phyloP scores from a whole-genome alignment of 352 stramenopile genomes.

The Phytophthora boehmeriae region DNA sequence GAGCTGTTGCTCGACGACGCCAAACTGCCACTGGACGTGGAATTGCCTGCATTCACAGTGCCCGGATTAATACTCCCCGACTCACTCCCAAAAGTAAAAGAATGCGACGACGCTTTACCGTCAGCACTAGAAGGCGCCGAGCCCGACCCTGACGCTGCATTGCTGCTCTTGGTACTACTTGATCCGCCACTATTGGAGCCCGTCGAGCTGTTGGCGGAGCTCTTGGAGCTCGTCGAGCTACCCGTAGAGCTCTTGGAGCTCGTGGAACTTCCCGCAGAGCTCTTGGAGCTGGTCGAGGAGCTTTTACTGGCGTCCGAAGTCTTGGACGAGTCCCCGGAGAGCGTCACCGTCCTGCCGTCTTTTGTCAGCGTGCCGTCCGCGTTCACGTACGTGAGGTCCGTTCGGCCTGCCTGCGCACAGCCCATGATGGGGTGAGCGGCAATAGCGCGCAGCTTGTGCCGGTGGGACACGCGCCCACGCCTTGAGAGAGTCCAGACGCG shows the following conservation, averaged over 20 bases:
- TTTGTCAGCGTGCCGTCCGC: constrained; percentile 64
- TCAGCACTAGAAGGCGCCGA: constrained; percentile 11
- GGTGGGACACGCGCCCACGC: constrained; percentile 60
- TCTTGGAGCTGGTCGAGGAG: constrained; percentile 7
- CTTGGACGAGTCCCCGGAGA: constrained; percentile 11
- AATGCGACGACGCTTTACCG: constrained; percentile 18
- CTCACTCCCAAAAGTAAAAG: constrained; percentile 2
- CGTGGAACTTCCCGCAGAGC: constrained; percentile 9
- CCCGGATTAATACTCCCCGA: constrained; percentile 19
- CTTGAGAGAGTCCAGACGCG: constrained; percentile 41
- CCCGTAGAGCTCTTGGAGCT: constrained; percentile 10
- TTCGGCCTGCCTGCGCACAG: constrained; percentile 52
- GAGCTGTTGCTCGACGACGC: constrained; percentile 14
- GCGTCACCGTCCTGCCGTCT: constrained; percentile 42
- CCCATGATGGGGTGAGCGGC: constrained; percentile 71
- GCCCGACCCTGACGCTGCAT: constrained; percentile 15
- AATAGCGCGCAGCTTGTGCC: constrained; percentile 64
- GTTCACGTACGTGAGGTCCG: constrained; percentile 75
- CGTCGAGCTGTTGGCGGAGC: constrained; percentile 2
- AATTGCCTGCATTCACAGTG: constrained; percentile 29
- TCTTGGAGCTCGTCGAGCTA: constrained; percentile 10
- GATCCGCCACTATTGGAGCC: constrained; percentile 1
- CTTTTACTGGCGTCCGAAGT: not conserved
- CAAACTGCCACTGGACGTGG: constrained; percentile 19
- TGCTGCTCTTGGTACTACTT: constrained; percentile 16